phyloP scores from a whole-genome alignment of 352 stramenopile genomes.

The Aphanomyces cochlioides region DNA sequence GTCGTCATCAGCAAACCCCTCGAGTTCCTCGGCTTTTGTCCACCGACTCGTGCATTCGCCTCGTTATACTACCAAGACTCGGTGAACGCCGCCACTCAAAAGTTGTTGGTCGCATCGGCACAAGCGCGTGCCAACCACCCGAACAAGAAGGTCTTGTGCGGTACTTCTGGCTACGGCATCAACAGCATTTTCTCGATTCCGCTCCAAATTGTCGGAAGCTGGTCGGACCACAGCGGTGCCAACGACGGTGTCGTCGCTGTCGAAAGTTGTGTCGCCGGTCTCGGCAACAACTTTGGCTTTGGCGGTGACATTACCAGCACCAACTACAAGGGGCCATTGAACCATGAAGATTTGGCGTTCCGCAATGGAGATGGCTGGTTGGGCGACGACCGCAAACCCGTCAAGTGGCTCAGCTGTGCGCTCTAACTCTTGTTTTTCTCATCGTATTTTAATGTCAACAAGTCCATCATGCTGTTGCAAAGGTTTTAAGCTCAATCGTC shows the following conservation, averaged over 20 bases:
- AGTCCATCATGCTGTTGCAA: too few species aligned
- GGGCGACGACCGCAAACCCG: constrained; percentile 37
- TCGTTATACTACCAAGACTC: neutral
- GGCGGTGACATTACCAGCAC: constrained; percentile 18
- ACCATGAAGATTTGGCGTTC: constrained; percentile 37
- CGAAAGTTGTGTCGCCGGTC: constrained; percentile 35
- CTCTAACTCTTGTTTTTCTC: neutral
- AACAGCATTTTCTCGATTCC: neutral
- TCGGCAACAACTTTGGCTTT: neutral
- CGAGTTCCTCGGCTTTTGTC: neutral
- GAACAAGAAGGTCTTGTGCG: neutral
- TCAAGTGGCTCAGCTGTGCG: constrained; percentile 42
- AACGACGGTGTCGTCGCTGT: constrained; percentile 40
- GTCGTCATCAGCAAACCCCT: neutral
- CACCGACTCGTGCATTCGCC: neutral
- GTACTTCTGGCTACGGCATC: neutral
- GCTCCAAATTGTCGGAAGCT: neutral
- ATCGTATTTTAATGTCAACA: too few species aligned
- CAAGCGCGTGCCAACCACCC: neutral
- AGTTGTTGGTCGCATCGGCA: neutral
- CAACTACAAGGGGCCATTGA: constrained; percentile 38
- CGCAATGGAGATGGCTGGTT: constrained; percentile 35
- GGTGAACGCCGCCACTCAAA: neutral
- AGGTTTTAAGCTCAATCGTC: too few species aligned
- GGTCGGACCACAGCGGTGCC: neutral